These are phyloP conservation scores for Proliferodiscus dingleyae DNA, from an alignment of 2,329 filamentous ascomycete genomes.

Conservation along the genomic window DNA sequence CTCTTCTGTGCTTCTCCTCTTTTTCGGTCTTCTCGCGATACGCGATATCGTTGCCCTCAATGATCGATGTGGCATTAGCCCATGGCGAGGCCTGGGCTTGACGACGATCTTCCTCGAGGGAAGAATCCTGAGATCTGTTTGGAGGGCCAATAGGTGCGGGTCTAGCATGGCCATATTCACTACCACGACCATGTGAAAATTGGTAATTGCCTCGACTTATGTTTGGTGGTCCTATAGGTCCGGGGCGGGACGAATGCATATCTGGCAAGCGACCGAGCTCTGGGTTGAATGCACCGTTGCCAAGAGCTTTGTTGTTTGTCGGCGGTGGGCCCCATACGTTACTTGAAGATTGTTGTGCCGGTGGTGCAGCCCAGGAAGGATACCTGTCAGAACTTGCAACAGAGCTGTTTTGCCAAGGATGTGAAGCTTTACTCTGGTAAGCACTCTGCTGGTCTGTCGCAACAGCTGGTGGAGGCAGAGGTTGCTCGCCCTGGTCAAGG, in stretches of 20 bases:
- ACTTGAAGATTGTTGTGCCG: constrained; percentile 41
- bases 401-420: constrained; percentile 30
- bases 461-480: constrained; percentile 34
- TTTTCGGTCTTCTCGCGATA: constrained; percentile 20
- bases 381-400: constrained; percentile 40
- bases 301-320: constrained; percentile 64
- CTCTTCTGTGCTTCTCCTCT: constrained; percentile 21
- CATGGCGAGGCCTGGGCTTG: constrained; percentile 22
- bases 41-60: constrained; percentile 23
- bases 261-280: constrained; percentile 45
- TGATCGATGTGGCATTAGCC: constrained; percentile 22
- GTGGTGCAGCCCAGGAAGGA: constrained; percentile 41
- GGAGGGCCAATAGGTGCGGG: constrained; percentile 32
- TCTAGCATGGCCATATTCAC: constrained; percentile 25
- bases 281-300: constrained; percentile 71
- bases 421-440: constrained; percentile 21
- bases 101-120: constrained; percentile 3
- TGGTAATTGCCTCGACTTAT: constrained; percentile 24
- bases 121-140: constrained; percentile 19
- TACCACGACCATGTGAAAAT: constrained; percentile 25
- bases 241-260: constrained; percentile 27
- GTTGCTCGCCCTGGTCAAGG: constrained; percentile 20
- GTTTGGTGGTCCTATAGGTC: constrained; percentile 32
- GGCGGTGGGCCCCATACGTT: constrained; percentile 72
- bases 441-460: constrained; percentile 12